Percentiles rank a stretch among this genome's conserved stretches.
Conservation (phyloP, 306 rosid genomes). For the Comarum palustre region DNA sequence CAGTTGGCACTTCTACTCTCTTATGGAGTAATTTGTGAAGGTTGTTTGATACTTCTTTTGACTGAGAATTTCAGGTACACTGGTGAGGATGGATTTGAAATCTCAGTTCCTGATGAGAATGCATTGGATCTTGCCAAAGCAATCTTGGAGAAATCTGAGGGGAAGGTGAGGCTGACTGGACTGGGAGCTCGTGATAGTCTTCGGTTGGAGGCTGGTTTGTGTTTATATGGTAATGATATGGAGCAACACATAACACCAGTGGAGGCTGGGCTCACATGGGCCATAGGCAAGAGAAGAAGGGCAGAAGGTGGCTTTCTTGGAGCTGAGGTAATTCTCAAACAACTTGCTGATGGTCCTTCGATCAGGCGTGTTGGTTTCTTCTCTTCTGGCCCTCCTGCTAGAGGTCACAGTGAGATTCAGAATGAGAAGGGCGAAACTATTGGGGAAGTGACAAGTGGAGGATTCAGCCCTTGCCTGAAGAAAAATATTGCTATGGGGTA, state of each 20-base stretch:
- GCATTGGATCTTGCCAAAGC: conserved; percentile 91
- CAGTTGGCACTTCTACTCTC: neutral
- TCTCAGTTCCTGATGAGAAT: conserved; percentile 86
- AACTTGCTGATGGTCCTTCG: conserved; percentile 68
- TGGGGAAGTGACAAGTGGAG: conserved; percentile 96
- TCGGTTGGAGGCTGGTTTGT: conserved; percentile 90
- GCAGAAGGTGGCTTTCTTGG: conserved; percentile 99
- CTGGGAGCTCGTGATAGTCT: conserved; percentile 96
- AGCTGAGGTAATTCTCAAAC: conserved; percentile 79
- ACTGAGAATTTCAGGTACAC: conserved; percentile 67
- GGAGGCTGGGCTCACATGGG: conserved; percentile 98
- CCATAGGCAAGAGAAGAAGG: conserved; percentile 91
- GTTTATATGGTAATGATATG: conserved; percentile 91
- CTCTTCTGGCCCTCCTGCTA: conserved; percentile 92
- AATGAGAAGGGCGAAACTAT: conserved; percentile 71
- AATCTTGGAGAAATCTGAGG: conserved; percentile 88
- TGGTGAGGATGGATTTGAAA: conserved; percentile 99
- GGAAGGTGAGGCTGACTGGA: conserved; percentile 87
- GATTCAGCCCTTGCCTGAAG: conserved; percentile 96
- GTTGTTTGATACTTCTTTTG: conserved; percentile 13
- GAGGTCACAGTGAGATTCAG: conserved; percentile 93
- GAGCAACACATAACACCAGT: conserved; percentile 87
- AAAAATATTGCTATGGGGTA: conserved; percentile 97
- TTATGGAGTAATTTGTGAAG: neutral
- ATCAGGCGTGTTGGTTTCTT: conserved; percentile 87